phyloP scores from a whole-genome alignment of 2,329 filamentous ascomycete species.

The Ophiostoma triangulosporum region DNA sequence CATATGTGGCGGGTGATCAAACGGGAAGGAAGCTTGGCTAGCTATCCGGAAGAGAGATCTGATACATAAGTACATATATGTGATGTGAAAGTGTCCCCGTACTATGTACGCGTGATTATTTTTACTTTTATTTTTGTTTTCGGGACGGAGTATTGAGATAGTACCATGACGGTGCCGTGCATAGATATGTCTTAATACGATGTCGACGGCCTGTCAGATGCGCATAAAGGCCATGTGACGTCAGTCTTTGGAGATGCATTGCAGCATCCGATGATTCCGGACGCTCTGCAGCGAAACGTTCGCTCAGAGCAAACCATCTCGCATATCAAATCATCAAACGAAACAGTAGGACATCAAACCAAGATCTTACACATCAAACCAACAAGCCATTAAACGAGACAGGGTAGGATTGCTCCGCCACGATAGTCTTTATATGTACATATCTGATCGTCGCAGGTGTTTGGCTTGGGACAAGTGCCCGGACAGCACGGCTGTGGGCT shows the following conservation, averaged over 20 bases:
- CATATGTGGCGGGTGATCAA: neutral
- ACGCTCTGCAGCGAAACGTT: no score
- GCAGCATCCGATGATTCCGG: neutral
- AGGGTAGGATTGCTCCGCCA: conserved; percentile 5
- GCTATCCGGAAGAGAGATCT: neutral
- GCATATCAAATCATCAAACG: no score
- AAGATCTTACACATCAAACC: no score
- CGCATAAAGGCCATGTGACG: no score
- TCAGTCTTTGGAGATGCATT: neutral
- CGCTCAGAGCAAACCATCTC: no score
- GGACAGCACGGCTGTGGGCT: conserved; percentile 3
- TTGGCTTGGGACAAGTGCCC: conserved; percentile 3
- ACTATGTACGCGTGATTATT: no score
- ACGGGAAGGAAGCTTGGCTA: neutral
- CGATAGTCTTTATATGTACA: conserved; percentile 2
- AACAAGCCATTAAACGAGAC: neutral
- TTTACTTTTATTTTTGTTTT: neutral
- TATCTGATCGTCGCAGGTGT: conserved; percentile 4
- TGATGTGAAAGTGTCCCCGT: no score
- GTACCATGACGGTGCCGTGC: neutral
- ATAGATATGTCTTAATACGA: no score
- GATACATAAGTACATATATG: neutral
- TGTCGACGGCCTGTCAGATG: no score
- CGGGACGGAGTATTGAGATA: neutral
- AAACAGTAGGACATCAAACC: no score